phyloP scores from a whole-genome alignment of 1,284 basidiomycete species.

The Cerrena zonata region DNA sequence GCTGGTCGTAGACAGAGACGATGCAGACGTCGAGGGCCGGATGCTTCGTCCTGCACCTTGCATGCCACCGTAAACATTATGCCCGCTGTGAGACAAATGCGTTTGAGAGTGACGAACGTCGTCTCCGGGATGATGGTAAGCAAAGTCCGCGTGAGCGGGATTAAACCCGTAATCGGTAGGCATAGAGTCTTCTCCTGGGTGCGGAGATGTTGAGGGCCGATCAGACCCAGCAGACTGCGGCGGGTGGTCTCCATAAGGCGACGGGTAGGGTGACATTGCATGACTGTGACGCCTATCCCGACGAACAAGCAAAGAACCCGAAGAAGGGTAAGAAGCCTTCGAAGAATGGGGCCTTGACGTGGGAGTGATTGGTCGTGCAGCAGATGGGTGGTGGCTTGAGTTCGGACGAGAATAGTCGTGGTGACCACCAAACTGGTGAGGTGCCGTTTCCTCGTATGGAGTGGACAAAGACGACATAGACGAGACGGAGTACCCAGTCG shows the following conservation, averaged over 20 bases:
- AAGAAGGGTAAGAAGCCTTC: constrained; percentile 45
- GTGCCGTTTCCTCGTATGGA: constrained; percentile 52
- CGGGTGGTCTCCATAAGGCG: constrained; percentile 61
- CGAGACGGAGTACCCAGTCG: constrained; percentile 75
- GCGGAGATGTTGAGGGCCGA: constrained; percentile 68
- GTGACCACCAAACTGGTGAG: constrained; percentile 41
- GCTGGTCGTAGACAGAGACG: constrained; percentile 72
- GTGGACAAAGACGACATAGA: constrained; percentile 63
- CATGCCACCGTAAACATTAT: constrained; percentile 24
- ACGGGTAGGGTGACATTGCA: constrained; percentile 77
- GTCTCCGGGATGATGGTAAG: constrained; percentile 60
- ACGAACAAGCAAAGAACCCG: constrained; percentile 57
- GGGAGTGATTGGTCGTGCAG: constrained; percentile 31
- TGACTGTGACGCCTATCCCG: constrained; percentile 72
- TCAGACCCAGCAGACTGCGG: constrained; percentile 39
- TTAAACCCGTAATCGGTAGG: constrained; percentile 59
- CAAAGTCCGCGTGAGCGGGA: constrained; percentile 66
- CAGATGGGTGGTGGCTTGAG: constrained; percentile 65
- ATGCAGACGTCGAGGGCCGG: constrained; percentile 70
- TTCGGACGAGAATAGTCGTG: constrained; percentile 63
- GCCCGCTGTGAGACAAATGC: constrained; percentile 13
- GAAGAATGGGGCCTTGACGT: constrained; percentile 56
- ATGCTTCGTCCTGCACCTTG: constrained; percentile 33
- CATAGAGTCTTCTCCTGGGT: constrained; percentile 49
- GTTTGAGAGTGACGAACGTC: constrained; percentile 19